Evolutionary conservation across 2,329 filamentous ascomycete species (phyloP).

Genomic region (Fusarium sororula): DNA sequence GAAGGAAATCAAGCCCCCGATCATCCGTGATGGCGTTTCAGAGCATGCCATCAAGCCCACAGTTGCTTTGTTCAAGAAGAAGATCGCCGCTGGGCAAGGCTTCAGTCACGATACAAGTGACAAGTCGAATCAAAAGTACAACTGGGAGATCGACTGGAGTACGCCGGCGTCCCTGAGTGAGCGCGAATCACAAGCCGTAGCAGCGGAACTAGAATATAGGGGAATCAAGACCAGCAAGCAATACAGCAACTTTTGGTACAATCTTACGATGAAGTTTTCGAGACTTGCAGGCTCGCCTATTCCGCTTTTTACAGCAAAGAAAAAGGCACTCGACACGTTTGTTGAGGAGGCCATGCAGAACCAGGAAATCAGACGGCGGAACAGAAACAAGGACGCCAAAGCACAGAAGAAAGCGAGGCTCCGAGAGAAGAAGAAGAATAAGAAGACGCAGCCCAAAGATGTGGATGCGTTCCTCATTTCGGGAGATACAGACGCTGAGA

Average conservation of each 20-base stretch:
- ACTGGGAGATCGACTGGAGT: constrained; percentile 29
- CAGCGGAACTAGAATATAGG: constrained; percentile 24
- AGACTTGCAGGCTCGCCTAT: constrained; percentile 22
- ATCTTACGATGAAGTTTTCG: constrained; percentile 37
- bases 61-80: constrained; percentile 28
- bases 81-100: constrained; percentile 23
- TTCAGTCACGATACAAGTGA: background rate
- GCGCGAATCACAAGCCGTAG: constrained; percentile 9
- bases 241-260: constrained; percentile 40
- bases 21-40: constrained; percentile 36
- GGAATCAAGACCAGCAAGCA: constrained; percentile 25
- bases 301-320: constrained; percentile 40
- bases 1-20: constrained; percentile 24
- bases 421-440: background rate
- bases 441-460: constrained; percentile 12
- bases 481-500: constrained; percentile 33
- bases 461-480: constrained; percentile 33
- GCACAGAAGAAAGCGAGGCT: background rate
- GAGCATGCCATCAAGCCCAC: constrained; percentile 40
- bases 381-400: background rate
- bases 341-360: constrained; percentile 32
- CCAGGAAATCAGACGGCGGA: background rate
- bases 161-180: constrained; percentile 3
- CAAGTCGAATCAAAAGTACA: constrained; percentile 4
- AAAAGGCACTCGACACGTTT: constrained; percentile 35